Base-by-base conservation (phyloP, 495 filamentous ascomycete species). In the Thermothielavioides terrestris region DNA sequence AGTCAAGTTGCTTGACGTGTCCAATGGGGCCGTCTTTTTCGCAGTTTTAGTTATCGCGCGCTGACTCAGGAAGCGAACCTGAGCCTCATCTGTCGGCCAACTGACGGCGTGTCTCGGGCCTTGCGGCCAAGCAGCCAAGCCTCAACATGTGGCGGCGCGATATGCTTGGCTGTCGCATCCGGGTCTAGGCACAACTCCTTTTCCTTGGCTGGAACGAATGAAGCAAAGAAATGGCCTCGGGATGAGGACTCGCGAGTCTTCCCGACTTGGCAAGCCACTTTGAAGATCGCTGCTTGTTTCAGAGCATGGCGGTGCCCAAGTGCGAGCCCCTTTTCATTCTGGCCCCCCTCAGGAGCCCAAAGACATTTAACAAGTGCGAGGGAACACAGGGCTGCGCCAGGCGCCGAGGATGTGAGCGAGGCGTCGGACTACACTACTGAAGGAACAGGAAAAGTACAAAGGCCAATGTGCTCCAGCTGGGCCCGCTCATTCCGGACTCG, bases 111-210 rank as follows among this genome's bases (percentile, higher is more conserved):
- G 5, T 3, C 21, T 26, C 18, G 25, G 17, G 21, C 25, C 17
- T 5, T 15, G 17, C 22, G 25, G 45, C 45, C 36, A 49, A 49
- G 46, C 36, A 14, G 36, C 46, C 36, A 41, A 49, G 46, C 18
- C 15, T 14, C 35, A 22, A 12, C 5, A 11, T 39, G 12, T 11
- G 17, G 46, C 36, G 12, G 35, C 23, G 23, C 46, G n/a, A 22
- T 21, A 23, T 9, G 14, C 35, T 49, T 40, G 46, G 46, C 46
- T 25, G 46, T 49, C 46, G 46, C 46, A 49, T 21, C 6, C 6
- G 4, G 14, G 8, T 12, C 23, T 9, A 12, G 15, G 22, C 21
- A 34, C 8, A 21, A 35, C 23, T 5, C 36, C 46, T 28, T n/a
- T 40, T 49, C 41, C 46, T 40, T 49, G 36, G 46, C 46, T 15